Conservation (phyloP, 352 stramenopile species). For the Phytophthora boehmeriae region DNA sequence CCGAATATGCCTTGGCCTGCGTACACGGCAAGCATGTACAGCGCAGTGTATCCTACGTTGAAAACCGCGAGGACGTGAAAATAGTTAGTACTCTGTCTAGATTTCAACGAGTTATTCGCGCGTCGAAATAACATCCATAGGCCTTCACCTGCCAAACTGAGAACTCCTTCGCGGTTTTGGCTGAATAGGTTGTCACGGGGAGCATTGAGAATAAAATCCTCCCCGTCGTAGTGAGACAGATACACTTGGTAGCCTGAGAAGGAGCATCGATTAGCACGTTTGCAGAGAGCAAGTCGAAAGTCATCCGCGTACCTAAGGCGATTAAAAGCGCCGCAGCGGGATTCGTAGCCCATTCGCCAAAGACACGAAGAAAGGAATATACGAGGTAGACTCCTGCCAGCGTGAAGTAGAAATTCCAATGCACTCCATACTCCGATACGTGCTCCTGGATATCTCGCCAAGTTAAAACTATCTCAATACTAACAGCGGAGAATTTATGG, state of each 20-base stretch:
- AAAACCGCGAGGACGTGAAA: background rate
- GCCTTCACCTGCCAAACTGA: slow-evolving; percentile 81
- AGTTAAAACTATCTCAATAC: too few species aligned
- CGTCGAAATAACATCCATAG: too few species aligned
- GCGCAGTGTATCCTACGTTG: slow-evolving; percentile 87
- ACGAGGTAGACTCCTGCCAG: slow-evolving; percentile 86
- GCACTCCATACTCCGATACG: slow-evolving; percentile 98
- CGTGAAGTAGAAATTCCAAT: slow-evolving; percentile 99
- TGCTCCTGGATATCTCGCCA: slow-evolving; percentile 75
- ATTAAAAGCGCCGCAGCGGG: slow-evolving; percentile 50
- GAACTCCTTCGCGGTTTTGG: slow-evolving; percentile 96
- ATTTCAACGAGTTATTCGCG: too few species aligned
- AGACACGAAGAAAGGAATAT: slow-evolving; percentile 58
- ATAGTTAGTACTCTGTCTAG: too few species aligned
- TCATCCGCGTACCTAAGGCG: slow-evolving; percentile 36
- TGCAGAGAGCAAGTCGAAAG: background rate
- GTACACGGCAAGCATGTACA: slow-evolving; percentile 87
- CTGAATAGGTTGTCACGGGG: slow-evolving; percentile 81
- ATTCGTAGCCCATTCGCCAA: slow-evolving; percentile 54
- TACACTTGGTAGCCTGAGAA: slow-evolving; percentile 83
- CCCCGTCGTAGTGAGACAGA: slow-evolving; percentile 67
- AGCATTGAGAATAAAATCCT: slow-evolving; percentile 80
- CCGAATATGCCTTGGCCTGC: slow-evolving; percentile 69
- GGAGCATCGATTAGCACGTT: slow-evolving; percentile 3
- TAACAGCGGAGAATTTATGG: background rate